Base-by-base conservation (phyloP, 768 basidiomycete genomes). In the Rhodotorula paludigena region DNA sequence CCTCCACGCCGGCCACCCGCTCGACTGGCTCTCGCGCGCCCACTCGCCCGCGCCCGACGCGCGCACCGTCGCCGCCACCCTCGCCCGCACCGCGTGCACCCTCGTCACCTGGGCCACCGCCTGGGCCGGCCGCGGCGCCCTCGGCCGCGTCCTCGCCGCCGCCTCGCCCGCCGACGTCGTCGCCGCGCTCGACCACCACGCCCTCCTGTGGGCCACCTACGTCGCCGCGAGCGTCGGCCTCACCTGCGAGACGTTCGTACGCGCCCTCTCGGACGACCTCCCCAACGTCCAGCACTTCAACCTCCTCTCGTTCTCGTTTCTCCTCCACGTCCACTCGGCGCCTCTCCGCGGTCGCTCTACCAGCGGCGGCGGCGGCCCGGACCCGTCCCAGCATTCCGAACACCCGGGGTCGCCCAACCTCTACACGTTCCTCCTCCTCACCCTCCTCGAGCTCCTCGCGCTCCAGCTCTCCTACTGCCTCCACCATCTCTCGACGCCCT, bases 291-390 rank as follows among this genome's bases (percentile, higher is more conserved):
- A 62, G 57, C 57, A 53, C 38, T 52, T 66, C 47, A 71, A 67
- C 65, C 62, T 71, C 54, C 42, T 71, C 18, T 57, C 54, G 25
- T 71, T 67, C 61, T 56, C 70, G 11, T 71, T 71, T 62, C 63
- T 71, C 55, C 53, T 71, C 30, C 70, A 71, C 65, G 51, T 67
- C 32, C 58, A 71, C 56, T 57, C 66, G 42, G n/a, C n/a, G 11
- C 36, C 55, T 0, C 11, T 53, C 20, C 6, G 4, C 18, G n/a
- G 18, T 28, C 11, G 16, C 5, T 1, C 15, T 35, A 15, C 23
- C 20, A 9, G 14, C 44, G 33, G 33, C 36, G 56, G 7, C 23
- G 15, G 18, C 36, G 47, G 11, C n/a, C 18, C 2, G 10, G 33
- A 35, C 32, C 9, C 56, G 16, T 25, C 23, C 25, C 5, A 9